phyloP scores from a whole-genome alignment of 208 protist species.

The Leishmania gerbilli region DNA sequence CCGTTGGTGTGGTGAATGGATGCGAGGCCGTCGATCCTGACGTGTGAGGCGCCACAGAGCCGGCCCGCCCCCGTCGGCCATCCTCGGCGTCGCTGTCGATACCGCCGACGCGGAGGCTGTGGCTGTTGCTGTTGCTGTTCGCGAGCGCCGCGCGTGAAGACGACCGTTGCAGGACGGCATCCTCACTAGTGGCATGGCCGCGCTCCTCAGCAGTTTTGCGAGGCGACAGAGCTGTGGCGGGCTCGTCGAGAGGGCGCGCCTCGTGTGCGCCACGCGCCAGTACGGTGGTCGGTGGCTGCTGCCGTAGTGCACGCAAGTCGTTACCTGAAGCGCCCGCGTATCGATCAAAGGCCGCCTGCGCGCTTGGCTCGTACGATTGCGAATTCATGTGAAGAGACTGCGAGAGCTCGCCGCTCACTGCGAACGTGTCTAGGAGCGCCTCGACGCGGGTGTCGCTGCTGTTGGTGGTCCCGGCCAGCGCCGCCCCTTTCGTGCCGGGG shows the following conservation, averaged over 20 bases:
- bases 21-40: neutral
- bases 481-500: neutral
- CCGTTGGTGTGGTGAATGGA: neutral
- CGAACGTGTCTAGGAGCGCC: constrained; percentile 2
- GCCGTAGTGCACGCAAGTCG: neutral
- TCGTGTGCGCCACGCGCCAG: neutral
- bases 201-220: neutral
- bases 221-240: neutral
- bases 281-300: neutral
- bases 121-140: neutral
- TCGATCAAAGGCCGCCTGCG: constrained; percentile 12
- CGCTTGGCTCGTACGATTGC: neutral
- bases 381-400: constrained; percentile 2
- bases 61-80: neutral
- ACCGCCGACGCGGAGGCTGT: neutral
- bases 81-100: neutral
- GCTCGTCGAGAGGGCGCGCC: neutral
- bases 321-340: constrained; percentile 12
- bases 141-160: neutral
- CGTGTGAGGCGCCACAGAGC: neutral
- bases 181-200: neutral
- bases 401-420: constrained; percentile 20
- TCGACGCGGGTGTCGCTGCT: neutral
- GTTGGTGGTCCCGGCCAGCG: neutral
- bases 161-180: neutral